These are phyloP conservation scores for Epichloe baconii DNA, from an alignment of 2,329 filamentous ascomycete genomes.

Conservation along the genomic window DNA sequence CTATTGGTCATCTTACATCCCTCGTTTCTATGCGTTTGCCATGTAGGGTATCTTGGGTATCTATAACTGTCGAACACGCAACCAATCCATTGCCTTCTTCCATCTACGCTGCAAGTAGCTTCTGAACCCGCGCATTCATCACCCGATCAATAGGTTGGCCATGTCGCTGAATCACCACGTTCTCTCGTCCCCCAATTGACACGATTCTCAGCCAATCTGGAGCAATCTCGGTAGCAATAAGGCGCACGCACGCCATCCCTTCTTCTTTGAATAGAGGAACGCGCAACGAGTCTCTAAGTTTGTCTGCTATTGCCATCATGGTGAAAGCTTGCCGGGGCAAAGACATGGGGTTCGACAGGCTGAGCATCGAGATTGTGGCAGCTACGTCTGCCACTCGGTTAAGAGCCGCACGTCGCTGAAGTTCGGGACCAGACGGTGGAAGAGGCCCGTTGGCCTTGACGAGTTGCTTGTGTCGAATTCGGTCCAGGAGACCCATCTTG, in stretches of 20 bases:
- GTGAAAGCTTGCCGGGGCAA: conserved; percentile 51
- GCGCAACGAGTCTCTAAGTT: conserved; percentile 54
- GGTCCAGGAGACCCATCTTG: conserved; percentile 60
- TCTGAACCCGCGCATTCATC: conserved; percentile 24
- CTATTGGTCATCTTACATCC: neutral
- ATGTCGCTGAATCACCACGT: conserved; percentile 40
- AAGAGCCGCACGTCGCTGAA: conserved; percentile 50
- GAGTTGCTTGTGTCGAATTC: conserved; percentile 58
- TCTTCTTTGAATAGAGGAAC: conserved; percentile 41
- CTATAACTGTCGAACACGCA: neutral
- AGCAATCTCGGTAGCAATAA: conserved; percentile 41
- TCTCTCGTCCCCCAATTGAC: conserved; percentile 38
- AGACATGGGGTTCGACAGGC: conserved; percentile 33
- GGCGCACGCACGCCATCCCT: conserved; percentile 32
- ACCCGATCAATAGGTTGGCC: conserved; percentile 25
- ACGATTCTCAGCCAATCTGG: conserved; percentile 44
- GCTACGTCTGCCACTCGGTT: conserved; percentile 57
- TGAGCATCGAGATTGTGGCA: conserved; percentile 53
- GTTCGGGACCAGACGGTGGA: conserved; percentile 42
- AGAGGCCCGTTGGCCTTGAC: conserved; percentile 41
- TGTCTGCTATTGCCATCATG: conserved; percentile 48
- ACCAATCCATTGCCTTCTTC: neutral
- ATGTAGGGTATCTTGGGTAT: neutral
- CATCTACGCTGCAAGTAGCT: conserved; percentile 15
- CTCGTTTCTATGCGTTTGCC: neutral